Percentiles rank a stretch among this genome's conserved stretches.
Conservation (phyloP, 2,329 filamentous ascomycete genomes). For the Epicoccum sorghinum region DNA sequence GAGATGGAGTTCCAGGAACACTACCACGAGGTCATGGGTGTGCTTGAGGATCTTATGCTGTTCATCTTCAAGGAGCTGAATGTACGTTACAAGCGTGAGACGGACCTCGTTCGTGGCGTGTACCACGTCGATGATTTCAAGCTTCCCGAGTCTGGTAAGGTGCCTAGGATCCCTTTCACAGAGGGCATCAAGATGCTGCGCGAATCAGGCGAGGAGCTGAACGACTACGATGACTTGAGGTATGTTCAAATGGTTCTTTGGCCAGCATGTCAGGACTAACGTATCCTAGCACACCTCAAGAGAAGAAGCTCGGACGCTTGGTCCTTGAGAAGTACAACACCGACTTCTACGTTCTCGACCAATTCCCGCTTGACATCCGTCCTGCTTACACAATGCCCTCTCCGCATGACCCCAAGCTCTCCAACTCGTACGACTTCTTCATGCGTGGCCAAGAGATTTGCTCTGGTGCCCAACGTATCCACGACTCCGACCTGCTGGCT, state of each 20-base stretch:
- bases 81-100: conserved; percentile 71
- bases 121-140: conserved; percentile 81
- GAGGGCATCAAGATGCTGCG: conserved; percentile 80
- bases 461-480: conserved; percentile 70
- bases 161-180: conserved; percentile 77
- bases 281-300: conserved; percentile 68
- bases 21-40: conserved; percentile 75
- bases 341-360: conserved; percentile 96
- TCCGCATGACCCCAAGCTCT: conserved; percentile 52
- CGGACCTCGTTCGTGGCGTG: conserved; percentile 70
- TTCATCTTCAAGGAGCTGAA: conserved; percentile 79
- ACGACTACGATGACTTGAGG: conserved; percentile 78
- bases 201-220: conserved; percentile 76
- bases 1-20: conserved; percentile 85
- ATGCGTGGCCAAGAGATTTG: conserved; percentile 74
- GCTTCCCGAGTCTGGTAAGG: conserved; percentile 74
- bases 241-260: conserved; percentile 20
- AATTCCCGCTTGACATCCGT: conserved; percentile 87
- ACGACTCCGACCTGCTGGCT: conserved; percentile 64
- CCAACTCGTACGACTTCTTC: conserved; percentile 73
- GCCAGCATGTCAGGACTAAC: neutral
- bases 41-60: conserved; percentile 76
- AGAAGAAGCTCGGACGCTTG: conserved; percentile 86
- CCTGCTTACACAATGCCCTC: conserved; percentile 91
- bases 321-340: conserved; percentile 88